Conservation (phyloP, 345 rosid species). For the Cardamine occulta region DNA sequence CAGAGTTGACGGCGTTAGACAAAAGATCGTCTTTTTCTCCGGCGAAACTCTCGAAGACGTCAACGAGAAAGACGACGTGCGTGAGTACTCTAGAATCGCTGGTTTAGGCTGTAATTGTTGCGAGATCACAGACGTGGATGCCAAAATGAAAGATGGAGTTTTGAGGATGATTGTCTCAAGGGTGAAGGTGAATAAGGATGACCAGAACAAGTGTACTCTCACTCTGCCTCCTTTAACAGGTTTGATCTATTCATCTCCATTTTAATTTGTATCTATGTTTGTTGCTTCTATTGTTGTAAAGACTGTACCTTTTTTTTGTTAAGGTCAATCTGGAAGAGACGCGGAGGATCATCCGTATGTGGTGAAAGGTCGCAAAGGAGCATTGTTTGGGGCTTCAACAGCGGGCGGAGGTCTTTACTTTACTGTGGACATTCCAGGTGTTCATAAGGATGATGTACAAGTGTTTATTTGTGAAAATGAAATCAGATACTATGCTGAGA, state of each 20-base stretch:
- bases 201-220: slow-evolving; percentile 24
- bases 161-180: slow-evolving; percentile 31
- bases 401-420: not conserved
- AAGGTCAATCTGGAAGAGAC: not conserved
- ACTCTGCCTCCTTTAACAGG: slow-evolving; percentile 29
- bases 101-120: slow-evolving; percentile 40
- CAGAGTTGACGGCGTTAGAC: slow-evolving; percentile 28
- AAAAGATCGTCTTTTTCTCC: slow-evolving; percentile 33
- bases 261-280: too few relatives aligned
- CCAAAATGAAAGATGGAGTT: slow-evolving; percentile 30
- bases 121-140: slow-evolving; percentile 36
- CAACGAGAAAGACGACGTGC: not conserved
- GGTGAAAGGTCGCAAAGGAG: slow-evolving; percentile 28
- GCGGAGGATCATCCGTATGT: slow-evolving; percentile 26
- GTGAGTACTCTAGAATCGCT: slow-evolving; percentile 32
- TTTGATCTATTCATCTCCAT: not conserved
- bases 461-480: not conserved
- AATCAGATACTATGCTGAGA: not conserved
- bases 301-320: too few relatives aligned
- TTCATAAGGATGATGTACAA: not conserved
- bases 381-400: not conserved
- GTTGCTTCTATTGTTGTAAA: too few relatives aligned
- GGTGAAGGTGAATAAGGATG: slow-evolving; percentile 24
- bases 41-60: slow-evolving; percentile 7
- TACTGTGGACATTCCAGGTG: slow-evolving; percentile 25